A percentile compares a stretch with the other conserved stretches of the same genome.
Conservation (phyloP, 306 rosid species). For the Cyclanthera cordifolia region DNA sequence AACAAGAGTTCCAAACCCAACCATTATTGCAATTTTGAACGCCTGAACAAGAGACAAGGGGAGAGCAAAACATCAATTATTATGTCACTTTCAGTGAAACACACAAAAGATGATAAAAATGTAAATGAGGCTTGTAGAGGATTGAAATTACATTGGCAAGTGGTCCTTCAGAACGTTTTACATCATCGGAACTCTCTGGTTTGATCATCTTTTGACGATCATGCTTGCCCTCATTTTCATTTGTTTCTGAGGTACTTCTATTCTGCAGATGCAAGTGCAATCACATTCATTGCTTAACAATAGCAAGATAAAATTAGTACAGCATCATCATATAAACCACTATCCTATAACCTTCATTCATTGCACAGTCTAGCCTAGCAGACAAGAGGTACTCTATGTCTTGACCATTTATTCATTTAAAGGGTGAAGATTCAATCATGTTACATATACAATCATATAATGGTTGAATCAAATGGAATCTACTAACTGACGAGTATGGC, state of each 20-base stretch:
- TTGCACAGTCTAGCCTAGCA: background rate
- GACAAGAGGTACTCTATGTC: background rate
- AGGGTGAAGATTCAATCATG: no score
- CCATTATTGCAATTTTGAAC: conserved; percentile 51
- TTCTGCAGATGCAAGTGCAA: conserved; percentile 19
- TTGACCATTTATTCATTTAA: background rate
- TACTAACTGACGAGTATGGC: background rate
- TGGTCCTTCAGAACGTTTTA: conserved; percentile 35
- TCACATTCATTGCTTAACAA: background rate
- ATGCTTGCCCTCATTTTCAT: conserved; percentile 22
- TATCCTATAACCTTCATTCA: background rate
- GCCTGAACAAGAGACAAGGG: conserved; percentile 33
- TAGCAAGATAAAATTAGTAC: background rate
- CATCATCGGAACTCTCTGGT: conserved; percentile 27
- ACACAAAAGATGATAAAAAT: no score
- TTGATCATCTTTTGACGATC: conserved; percentile 15
- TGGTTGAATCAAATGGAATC: background rate
- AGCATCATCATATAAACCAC: background rate
- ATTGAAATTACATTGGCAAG: conserved; percentile 43
- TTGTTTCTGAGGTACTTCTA: conserved; percentile 10
- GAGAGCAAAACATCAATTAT: background rate
- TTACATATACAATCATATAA: background rate
- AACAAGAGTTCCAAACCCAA: conserved; percentile 79
- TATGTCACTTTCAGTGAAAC: background rate
- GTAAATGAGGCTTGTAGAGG: background rate